Evolutionary conservation across 2,329 filamentous ascomycete species (phyloP), one percentile per base, ranked within the genome.

Genomic region (Colletotrichum sp.): DNA sequence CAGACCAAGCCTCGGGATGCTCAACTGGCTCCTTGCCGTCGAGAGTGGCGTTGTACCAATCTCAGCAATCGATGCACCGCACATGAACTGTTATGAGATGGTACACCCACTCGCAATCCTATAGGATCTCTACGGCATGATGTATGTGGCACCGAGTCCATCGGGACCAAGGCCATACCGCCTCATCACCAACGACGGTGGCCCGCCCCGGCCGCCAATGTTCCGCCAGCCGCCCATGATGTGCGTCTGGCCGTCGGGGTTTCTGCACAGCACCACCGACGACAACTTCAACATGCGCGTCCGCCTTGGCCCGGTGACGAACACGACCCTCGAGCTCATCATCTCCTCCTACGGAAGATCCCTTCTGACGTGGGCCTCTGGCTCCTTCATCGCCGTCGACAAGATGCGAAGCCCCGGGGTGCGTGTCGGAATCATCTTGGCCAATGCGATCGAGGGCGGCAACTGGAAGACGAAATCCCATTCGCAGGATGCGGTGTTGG

Each of bases 71-170:
- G 16, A 43, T 43, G 22, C 22, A 1, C 39, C 39, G 18, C 39
- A 16, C 39, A 43, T 43, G 22, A 22, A 22, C 3, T 2, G 22
- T 22, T 22, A 22, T 22, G 22, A n/a, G 15, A 13, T 13, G 28
- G 4, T 55, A 1, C 8, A 6, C 15, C 36, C 8, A 15, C 68
- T 71, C 6, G 66, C 15, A 16, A 8, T 27, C 13, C 9, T 25
- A 2, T 55, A 75, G 73, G 73, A 70, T 9, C 43, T 75, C n/a
- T 75, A 75, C 15, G 74, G 74, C 5, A 76, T 76, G 74, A 70
- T 73, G 2, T 76, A 76, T 36, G 74, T 76, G 0, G 74, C 74
- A 5, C 74, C 74, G 1, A 76, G 74, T 34, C 60, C 22, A 52
- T 73, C 64, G 3, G 16, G 74, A 27, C 74, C 65, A 1, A 70